Evolutionary conservation across 495 filamentous ascomycete genomes (phyloP).

Genomic region (Neurospora sublineolata): DNA sequence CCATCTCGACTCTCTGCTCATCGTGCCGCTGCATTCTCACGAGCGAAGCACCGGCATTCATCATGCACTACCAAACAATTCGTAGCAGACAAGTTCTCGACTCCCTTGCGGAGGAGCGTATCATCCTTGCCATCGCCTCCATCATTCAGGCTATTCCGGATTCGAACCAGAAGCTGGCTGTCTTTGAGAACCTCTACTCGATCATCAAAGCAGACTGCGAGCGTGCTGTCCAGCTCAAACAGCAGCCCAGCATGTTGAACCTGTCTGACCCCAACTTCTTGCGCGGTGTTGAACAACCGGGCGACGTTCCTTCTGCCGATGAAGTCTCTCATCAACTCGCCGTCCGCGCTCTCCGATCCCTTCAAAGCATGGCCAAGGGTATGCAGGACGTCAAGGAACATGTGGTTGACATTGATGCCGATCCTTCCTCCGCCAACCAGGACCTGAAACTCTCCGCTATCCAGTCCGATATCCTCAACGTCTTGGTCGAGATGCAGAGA

Average conservation of each 20-base stretch:
- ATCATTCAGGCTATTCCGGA: constrained; percentile 68
- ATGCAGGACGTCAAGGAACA: constrained; percentile 61
- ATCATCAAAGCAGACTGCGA: constrained; percentile 55
- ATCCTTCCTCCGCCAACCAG: constrained; percentile 3
- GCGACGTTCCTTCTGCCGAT: constrained; percentile 10
- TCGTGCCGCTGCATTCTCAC: constrained; percentile 64
- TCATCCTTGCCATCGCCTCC: constrained; percentile 72
- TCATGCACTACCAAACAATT: constrained; percentile 57
- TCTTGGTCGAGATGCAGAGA: constrained; percentile 38
- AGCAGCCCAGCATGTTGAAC: constrained; percentile 21
- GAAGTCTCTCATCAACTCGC: constrained; percentile 43
- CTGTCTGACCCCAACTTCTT: constrained; percentile 22
- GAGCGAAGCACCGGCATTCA: constrained; percentile 60
- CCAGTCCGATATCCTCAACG: constrained; percentile 41
- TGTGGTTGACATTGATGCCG: constrained; percentile 52
- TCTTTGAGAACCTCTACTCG: constrained; percentile 51
- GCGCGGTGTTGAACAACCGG: constrained; percentile 18
- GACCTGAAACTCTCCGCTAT: constrained; percentile 7
- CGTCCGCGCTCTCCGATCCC: constrained; percentile 56
- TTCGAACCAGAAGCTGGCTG: constrained; percentile 49
- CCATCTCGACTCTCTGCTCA: constrained; percentile 69
- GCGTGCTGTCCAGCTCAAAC: constrained; percentile 24
- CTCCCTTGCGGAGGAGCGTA: constrained; percentile 60
- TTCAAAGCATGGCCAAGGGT: constrained; percentile 69
- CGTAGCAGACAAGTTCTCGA: constrained; percentile 54